Evolutionary conservation across 2,329 filamentous ascomycete species (phyloP), one percentile per base, ranked within the genome.

Genomic region (Sphaerulina vaccinii): DNA sequence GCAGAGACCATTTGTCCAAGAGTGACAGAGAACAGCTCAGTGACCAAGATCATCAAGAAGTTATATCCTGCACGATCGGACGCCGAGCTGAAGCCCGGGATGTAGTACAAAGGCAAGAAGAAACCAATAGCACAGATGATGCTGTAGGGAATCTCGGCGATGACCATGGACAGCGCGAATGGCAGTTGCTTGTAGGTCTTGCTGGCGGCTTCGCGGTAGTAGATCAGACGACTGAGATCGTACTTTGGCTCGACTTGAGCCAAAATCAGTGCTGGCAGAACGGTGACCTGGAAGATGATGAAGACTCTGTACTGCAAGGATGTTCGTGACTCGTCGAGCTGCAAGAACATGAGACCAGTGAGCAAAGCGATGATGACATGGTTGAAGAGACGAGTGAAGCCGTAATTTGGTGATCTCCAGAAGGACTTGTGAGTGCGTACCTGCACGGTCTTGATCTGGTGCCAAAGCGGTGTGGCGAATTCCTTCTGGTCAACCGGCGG

Each of bases 361-460:
- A 95, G 73, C 11, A 95, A 65, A 1, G 87, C 85, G 58, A 95
- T 87, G 55, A 84, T 81, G 54, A 92, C 75, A 68, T 95, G 90
- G 66, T 87, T 91, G 76, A 92, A 95, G 15, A 95, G 75, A 15
- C 90, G 82, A 0, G 90, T 95, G 70, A 95, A 93, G 46, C 90
- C 84, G 68, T 96, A 96, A 73, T 95, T 90, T 29, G 88, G 88
- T 1, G 86, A 88, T 36, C 90, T 80, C 88, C 88, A 96, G 75
- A 88, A 92, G 0, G 87, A 80, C 3, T 89, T 75, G 68, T 90
- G 87, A 58, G 85, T 89, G 51, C 91, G 84, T 52, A 74, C 77
- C 60, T 83, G 79, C 23, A 95, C 89, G 2, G 87, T 72, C 70
- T 83, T 85, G 68, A 95, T 81, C 75, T 96, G 91, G 68, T 90